These are phyloP conservation scores for Bodo saltans DNA, from an alignment of 78 protist species.

Conservation along the genomic window DNA sequence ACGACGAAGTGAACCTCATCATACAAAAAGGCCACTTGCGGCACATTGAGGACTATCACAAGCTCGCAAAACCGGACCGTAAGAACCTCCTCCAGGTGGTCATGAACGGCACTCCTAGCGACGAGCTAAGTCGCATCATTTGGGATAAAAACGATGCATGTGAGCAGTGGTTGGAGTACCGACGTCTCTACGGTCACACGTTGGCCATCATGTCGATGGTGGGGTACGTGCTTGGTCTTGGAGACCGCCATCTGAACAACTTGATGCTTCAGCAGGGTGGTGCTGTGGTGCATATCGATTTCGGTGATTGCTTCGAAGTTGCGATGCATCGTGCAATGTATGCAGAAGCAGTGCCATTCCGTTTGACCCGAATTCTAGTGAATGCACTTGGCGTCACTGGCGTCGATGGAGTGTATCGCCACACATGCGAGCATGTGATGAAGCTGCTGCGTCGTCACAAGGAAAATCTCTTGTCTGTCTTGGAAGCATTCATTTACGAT, in stretches of 20 bases:
- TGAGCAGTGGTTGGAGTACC: slow-evolving; percentile 80
- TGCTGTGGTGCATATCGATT: slow-evolving; percentile 94
- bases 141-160: slow-evolving; percentile 79
- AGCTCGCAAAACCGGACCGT: slow-evolving; percentile 34
- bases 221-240: slow-evolving; percentile 90
- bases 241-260: slow-evolving; percentile 94
- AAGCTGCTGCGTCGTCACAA: slow-evolving; percentile 85
- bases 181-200: slow-evolving; percentile 70
- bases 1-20: slow-evolving; percentile 70
- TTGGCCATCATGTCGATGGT: slow-evolving; percentile 89
- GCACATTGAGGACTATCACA: slow-evolving; percentile 74
- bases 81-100: slow-evolving; percentile 84
- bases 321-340: slow-evolving; percentile 91
- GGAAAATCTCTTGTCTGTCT: slow-evolving; percentile 95
- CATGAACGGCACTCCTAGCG: slow-evolving; percentile 82
- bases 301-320: slow-evolving; percentile 91
- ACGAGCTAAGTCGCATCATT: slow-evolving; percentile 84
- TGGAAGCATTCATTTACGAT: slow-evolving; percentile 99
- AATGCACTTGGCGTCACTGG: slow-evolving; percentile 96
- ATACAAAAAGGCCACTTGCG: slow-evolving; percentile 1
- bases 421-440: slow-evolving; percentile 92
- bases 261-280: slow-evolving; percentile 91
- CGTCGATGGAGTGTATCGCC: slow-evolving; percentile 92
- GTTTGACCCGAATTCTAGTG: slow-evolving; percentile 96
- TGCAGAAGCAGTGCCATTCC: slow-evolving; percentile 98